These are phyloP conservation scores for Recurvomyces mirabilis DNA, from an alignment of 495 filamentous ascomycete species.

Conservation along the genomic window DNA sequence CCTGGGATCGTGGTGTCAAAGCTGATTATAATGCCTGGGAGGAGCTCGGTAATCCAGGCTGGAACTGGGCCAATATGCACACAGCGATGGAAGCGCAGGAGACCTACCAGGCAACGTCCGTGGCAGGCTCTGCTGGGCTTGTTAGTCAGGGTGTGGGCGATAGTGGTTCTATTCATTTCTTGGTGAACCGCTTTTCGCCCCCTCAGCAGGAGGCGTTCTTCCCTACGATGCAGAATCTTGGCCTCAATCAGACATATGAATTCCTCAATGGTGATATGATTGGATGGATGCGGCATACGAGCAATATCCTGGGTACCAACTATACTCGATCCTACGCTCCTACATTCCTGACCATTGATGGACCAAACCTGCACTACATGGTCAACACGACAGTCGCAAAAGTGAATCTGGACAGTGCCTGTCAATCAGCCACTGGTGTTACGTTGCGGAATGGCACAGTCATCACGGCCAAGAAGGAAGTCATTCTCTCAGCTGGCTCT, in stretches of 20 bases:
- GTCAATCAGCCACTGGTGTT: not conserved
- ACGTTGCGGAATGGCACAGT: constrained; percentile 4
- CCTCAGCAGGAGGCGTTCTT: constrained; percentile 24
- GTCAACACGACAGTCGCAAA: constrained; percentile 10
- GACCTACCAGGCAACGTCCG: constrained; percentile 6
- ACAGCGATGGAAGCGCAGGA: constrained; percentile 10
- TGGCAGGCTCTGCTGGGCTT: not conserved
- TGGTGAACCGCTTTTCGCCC: constrained; percentile 28
- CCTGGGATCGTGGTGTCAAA: constrained; percentile 4
- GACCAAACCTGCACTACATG: constrained; percentile 12
- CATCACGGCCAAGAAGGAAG: constrained; percentile 29
- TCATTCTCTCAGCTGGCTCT: constrained; percentile 27
- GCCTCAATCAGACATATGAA: constrained; percentile 25
- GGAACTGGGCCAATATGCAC: constrained; percentile 14
- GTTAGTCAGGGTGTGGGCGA: constrained; percentile 3
- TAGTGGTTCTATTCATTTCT: constrained; percentile 1
- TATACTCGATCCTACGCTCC: constrained; percentile 33
- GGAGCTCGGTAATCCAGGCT: constrained; percentile 14
- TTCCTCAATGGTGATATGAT: constrained; percentile 31
- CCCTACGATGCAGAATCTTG: constrained; percentile 27
- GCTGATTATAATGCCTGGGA: constrained; percentile 17
- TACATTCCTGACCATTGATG: constrained; percentile 6
- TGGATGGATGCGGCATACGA: constrained; percentile 33
- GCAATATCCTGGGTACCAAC: constrained; percentile 27
- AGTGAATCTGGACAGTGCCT: constrained; percentile 12